These are phyloP conservation scores for Astragalus membranaceus DNA, from an alignment of 306 rosid genomes.

Conservation along the genomic window DNA sequence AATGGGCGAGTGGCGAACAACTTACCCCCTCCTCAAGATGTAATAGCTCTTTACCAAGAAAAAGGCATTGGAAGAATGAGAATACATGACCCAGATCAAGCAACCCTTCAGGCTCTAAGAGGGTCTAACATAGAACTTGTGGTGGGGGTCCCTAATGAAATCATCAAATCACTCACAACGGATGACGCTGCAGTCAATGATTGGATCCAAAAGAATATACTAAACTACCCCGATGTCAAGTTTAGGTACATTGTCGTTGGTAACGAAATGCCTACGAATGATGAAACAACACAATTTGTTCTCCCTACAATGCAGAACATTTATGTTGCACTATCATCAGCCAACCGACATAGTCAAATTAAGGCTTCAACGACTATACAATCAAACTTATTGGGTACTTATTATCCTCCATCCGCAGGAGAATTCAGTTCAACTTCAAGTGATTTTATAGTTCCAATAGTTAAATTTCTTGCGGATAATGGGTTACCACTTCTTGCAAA, in stretches of 20 bases:
- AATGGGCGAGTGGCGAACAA: too few relatives aligned
- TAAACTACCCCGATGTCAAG: background rate
- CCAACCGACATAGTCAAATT: constrained; percentile 26
- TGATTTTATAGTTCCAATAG: constrained; percentile 30
- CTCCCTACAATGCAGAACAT: constrained; percentile 32
- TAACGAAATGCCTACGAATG: background rate
- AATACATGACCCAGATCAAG: too few relatives aligned
- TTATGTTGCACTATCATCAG: constrained; percentile 15
- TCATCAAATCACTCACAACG: too few relatives aligned
- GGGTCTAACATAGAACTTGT: too few relatives aligned
- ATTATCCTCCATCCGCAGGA: constrained; percentile 41
- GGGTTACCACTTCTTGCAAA: constrained; percentile 55
- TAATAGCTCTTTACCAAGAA: too few relatives aligned
- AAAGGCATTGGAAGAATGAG: too few relatives aligned
- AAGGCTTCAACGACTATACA: constrained; percentile 50
- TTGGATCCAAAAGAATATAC: background rate
- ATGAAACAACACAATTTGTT: background rate
- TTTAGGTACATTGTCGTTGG: background rate
- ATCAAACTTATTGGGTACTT: constrained; percentile 7
- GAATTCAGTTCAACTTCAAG: constrained; percentile 16
- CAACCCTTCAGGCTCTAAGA: too few relatives aligned
- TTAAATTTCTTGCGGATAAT: constrained; percentile 26
- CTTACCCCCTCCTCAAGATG: too few relatives aligned
- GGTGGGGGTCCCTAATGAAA: too few relatives aligned
- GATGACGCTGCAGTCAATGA: too few relatives aligned